phyloP scores from a whole-genome alignment of 1,284 basidiomycete genomes.

The Ustilago crameri region DNA sequence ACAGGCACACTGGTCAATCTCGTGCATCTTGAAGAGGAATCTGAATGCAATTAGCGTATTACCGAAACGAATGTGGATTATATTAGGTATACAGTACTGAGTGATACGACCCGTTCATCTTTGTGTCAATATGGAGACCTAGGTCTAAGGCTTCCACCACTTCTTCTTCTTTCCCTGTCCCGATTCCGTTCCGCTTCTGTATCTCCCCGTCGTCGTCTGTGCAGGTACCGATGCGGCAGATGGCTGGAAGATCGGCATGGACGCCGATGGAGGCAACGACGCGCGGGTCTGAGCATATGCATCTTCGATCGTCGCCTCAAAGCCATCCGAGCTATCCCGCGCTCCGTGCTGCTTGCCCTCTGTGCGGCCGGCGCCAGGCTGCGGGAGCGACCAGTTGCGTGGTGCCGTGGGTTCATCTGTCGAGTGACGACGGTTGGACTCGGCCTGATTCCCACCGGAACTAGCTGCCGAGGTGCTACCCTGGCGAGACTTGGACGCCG shows the following conservation, averaged over 20 bases:
- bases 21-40: no score
- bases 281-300: conserved; percentile 34
- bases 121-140: neutral
- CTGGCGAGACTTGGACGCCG: neutral
- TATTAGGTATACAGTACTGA: no score
- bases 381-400: conserved; percentile 37
- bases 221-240: neutral
- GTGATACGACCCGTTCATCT: neutral
- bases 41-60: no score
- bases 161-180: conserved; percentile 33
- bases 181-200: neutral
- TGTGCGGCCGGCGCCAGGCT: conserved; percentile 7
- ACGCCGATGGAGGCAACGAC: conserved; percentile 21
- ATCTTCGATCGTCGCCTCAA: conserved; percentile 20
- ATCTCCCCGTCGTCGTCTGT: conserved; percentile 1
- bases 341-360: neutral
- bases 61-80: no score
- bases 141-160: conserved; percentile 27
- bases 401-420: conserved; percentile 8
- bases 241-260: conserved; percentile 18
- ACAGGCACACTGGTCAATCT: no score
- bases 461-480: neutral
- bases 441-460: neutral
- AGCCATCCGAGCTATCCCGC: conserved; percentile 26
- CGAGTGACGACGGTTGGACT: conserved; percentile 13